Conservation (phyloP, 163 green algal genomes). For the Scenedesmus sp. region DNA sequence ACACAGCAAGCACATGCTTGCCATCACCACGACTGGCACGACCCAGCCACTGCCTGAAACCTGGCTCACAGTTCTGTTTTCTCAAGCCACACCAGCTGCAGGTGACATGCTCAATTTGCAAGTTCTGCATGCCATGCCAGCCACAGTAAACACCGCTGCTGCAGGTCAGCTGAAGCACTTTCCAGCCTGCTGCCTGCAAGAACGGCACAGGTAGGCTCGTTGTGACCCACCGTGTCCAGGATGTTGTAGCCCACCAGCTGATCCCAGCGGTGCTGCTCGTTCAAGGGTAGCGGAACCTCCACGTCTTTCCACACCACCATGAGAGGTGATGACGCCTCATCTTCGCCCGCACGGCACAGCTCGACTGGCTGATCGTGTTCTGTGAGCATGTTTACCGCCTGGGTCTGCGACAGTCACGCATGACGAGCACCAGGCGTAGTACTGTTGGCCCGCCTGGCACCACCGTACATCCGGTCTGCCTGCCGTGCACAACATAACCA, state of each 20-base stretch:
- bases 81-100: not conserved
- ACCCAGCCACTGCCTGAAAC: not conserved
- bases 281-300: not conserved
- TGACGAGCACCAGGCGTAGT: not conserved
- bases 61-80: too few species aligned
- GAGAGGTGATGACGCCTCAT: not conserved
- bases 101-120: not conserved
- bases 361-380: not conserved
- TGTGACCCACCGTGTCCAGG: slow-evolving; percentile 43
- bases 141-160: not conserved
- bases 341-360: not conserved
- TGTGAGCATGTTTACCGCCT: not conserved
- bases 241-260: slow-evolving; percentile 50
- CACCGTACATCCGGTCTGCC: not conserved
- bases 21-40: not conserved
- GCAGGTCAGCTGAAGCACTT: too few species aligned
- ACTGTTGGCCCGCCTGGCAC: not conserved
- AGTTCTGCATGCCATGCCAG: not conserved
- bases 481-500: not conserved
- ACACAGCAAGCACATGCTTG: not conserved
- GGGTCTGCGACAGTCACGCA: not conserved
- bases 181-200: not conserved
- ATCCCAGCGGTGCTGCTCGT: slow-evolving; percentile 48
- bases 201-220: not conserved
- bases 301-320: slow-evolving; percentile 34